Evolutionary conservation across 257 asterid genomes (phyloP), one percentile per base, ranked within the genome.

Genomic region (Solanum peruvianum): DNA sequence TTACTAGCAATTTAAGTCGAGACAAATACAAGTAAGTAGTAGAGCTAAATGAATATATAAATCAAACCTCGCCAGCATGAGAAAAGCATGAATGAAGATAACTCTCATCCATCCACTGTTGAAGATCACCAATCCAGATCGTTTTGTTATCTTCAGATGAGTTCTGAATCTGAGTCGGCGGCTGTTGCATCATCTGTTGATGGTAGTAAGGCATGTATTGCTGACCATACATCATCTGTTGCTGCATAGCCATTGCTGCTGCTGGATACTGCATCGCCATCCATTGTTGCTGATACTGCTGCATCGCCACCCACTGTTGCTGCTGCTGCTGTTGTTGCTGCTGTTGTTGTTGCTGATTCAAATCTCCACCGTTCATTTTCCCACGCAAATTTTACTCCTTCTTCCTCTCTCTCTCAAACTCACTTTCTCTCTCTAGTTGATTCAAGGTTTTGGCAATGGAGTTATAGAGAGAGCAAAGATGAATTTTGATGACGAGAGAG

Each of bases 101-200:
- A 76, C 73, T 83, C 84, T 97, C 99, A 86, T 96, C 99, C 99
- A 97, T 97, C 99, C 99, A 96, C 64, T 91, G 98, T 90, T 93
- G 97, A 77, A 97, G 98, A 94, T 97, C 99, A 60, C 99, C 99
- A 89, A 97, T 97, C 99, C 99, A 97, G 92, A 97, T 92, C 90
- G 99, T 96, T 87, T 91, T 93, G 67, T 97, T 97, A 84, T 97
- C 99, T 31, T 97, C 99, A 15, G 90, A 88, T 23, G 97, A 85
- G 86, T 84, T 88, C 91, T 94, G 99, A 93, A 92, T 93, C 98
- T 91, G 91, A 44, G 87, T 90, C 60, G 89, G 93, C 60, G 90
- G 93, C 69, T 90, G 88, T 52, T 70, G 92, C 78, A 76, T 89
- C 16, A 76, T 87, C 76, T 93, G 95, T 18, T 91, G 97, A 16